These are phyloP conservation scores for Epicoccum nigrum DNA, from an alignment of 2,329 filamentous ascomycete species.

Conservation along the genomic window DNA sequence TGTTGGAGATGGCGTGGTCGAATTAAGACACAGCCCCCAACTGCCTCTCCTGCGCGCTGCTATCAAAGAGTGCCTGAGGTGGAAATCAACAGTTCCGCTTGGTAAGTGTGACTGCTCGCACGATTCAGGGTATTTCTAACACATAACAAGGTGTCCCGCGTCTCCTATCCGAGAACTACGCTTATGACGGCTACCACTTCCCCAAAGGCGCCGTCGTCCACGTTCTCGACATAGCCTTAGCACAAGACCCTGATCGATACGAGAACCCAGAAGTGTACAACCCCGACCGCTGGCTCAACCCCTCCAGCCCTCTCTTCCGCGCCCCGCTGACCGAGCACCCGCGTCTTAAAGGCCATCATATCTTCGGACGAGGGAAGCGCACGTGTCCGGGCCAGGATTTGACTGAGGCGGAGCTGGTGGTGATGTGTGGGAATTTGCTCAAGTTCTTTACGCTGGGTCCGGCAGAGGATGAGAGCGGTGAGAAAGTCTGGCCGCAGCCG, in stretches of 20 bases:
- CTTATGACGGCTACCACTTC: constrained; percentile 52
- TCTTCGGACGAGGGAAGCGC: constrained; percentile 64
- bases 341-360: constrained; percentile 64
- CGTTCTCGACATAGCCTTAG: constrained; percentile 17
- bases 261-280: constrained; percentile 63
- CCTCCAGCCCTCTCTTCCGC: constrained; percentile 63
- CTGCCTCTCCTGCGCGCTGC: constrained; percentile 49
- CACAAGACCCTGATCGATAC: constrained; percentile 48
- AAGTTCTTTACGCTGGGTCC: constrained; percentile 4
- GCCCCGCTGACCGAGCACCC: constrained; percentile 64
- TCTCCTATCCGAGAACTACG: constrained; percentile 51
- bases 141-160: constrained; percentile 49
- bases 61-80: constrained; percentile 42
- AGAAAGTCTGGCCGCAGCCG: constrained; percentile 4
- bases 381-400: constrained; percentile 60
- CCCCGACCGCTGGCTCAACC: constrained; percentile 63
- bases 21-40: constrained; percentile 37
- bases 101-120: neutral
- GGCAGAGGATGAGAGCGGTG: neutral
- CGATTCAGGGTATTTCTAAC: too few relatives aligned
- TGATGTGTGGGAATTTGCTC: constrained; percentile 6
- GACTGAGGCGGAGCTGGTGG: constrained; percentile 14
- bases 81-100: constrained; percentile 51
- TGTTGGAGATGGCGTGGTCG: neutral
- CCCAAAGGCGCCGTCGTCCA: constrained; percentile 44